Conservation (phyloP, 2,329 filamentous ascomycete genomes). For the Colletotrichum sp. region DNA sequence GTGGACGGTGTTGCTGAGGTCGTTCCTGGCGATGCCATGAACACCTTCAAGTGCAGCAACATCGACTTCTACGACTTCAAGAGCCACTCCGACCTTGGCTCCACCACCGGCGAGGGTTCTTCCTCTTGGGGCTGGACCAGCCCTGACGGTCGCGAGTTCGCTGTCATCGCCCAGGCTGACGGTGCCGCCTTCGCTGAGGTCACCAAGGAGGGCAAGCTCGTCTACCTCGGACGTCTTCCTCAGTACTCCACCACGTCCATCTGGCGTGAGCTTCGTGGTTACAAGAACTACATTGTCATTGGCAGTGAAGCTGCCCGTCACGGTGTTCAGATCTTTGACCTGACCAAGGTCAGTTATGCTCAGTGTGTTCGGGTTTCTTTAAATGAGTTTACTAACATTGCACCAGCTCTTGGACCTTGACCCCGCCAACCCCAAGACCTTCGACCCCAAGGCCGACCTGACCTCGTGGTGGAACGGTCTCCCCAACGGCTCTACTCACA, state of each 20-base stretch:
- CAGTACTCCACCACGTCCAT: conserved; percentile 29
- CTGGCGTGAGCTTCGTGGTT: conserved; percentile 39
- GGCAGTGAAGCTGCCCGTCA: conserved; percentile 49
- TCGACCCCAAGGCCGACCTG: conserved; percentile 32
- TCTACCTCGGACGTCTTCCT: conserved; percentile 45
- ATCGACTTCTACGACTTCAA: conserved; percentile 54
- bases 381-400: conserved; percentile 7
- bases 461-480: conserved; percentile 34
- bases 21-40: conserved; percentile 19
- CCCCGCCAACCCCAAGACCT: conserved; percentile 38
- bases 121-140: conserved; percentile 48
- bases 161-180: conserved; percentile 32
- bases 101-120: conserved; percentile 30
- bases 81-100: conserved; percentile 55
- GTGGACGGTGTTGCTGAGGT: conserved; percentile 19
- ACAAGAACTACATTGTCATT: conserved; percentile 35
- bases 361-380: background rate
- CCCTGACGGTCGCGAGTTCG: conserved; percentile 35
- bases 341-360: conserved; percentile 41
- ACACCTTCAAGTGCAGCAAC: conserved; percentile 23
- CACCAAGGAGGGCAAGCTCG: conserved; percentile 41
- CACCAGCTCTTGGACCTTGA: conserved; percentile 47
- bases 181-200: conserved; percentile 51
- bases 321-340: conserved; percentile 66
- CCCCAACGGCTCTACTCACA: conserved; percentile 44